A percentile compares a stretch with the other conserved stretches of the same genome.
These are phyloP conservation scores for Rhazya stricta DNA, from an alignment of 257 asterid genomes.

Conservation along the genomic window DNA sequence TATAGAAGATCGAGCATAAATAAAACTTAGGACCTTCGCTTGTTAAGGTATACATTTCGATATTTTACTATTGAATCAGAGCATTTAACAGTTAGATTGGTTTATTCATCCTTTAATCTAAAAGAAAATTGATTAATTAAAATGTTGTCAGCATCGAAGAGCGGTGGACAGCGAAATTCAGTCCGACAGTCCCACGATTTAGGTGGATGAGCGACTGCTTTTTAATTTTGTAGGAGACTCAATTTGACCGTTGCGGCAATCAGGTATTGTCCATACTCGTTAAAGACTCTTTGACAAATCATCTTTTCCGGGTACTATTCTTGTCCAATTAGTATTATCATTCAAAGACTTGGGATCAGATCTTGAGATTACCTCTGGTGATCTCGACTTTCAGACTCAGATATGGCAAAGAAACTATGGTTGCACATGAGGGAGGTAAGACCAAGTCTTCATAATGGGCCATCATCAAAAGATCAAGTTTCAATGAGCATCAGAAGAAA, in stretches of 20 bases:
- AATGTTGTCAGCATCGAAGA: neutral
- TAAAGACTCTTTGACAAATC: neutral
- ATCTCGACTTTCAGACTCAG: neutral
- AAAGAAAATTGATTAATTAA: neutral
- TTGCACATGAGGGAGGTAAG: neutral
- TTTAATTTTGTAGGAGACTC: neutral
- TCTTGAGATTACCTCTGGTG: neutral
- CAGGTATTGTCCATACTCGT: neutral
- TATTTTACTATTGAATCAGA: no score
- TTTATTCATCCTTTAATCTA: no score
- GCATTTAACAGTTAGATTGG: no score
- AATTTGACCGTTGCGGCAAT: slow-evolving; percentile 1
- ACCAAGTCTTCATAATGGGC: neutral
- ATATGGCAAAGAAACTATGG: neutral
- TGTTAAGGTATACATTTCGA: no score
- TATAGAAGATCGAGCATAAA: no score
- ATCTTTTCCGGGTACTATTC: no score
- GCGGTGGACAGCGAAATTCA: slow-evolving; percentile 6
- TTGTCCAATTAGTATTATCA: neutral
- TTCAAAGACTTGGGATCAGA: neutral
- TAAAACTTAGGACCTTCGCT: no score
- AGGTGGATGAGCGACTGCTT: neutral
- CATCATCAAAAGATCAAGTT: neutral
- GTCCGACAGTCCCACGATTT: slow-evolving; percentile 15
- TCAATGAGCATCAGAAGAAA: slow-evolving; percentile 2